These are phyloP conservation scores for Calycina marina DNA, from an alignment of 2,329 filamentous ascomycete species.

Conservation along the genomic window DNA sequence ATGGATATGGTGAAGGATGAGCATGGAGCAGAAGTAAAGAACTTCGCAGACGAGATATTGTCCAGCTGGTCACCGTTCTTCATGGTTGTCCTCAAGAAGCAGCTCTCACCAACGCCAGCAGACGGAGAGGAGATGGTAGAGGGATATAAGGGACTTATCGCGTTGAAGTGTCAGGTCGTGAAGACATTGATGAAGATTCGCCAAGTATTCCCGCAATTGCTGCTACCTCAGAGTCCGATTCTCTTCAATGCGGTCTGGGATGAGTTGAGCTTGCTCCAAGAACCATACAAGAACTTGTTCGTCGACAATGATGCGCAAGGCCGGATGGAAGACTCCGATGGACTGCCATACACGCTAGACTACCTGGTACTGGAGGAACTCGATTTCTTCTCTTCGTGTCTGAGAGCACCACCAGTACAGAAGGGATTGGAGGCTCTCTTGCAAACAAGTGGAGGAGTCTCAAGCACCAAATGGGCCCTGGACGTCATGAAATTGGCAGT, in stretches of 20 bases:
- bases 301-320: slow-evolving; percentile 76
- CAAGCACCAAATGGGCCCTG: slow-evolving; percentile 64
- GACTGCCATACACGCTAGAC: slow-evolving; percentile 86
- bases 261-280: slow-evolving; percentile 62
- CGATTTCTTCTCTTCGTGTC: slow-evolving; percentile 83
- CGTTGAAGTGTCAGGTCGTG: slow-evolving; percentile 85
- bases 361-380: slow-evolving; percentile 88
- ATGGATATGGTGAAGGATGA: slow-evolving; percentile 95
- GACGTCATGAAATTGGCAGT: slow-evolving; percentile 79
- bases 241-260: slow-evolving; percentile 85
- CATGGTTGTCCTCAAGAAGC: slow-evolving; percentile 58
- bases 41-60: slow-evolving; percentile 77
- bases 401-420: slow-evolving; percentile 77
- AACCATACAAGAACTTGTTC: slow-evolving; percentile 67
- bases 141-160: slow-evolving; percentile 66
- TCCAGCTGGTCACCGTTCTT: slow-evolving; percentile 84
- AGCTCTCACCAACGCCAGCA: slow-evolving; percentile 46
- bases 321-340: slow-evolving; percentile 76
- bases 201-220: slow-evolving; percentile 63
- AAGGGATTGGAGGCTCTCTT: slow-evolving; percentile 78
- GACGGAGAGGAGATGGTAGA: slow-evolving; percentile 42
- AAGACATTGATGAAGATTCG: slow-evolving; percentile 88
- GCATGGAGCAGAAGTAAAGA: slow-evolving; percentile 71
- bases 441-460: slow-evolving; percentile 39
- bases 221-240: slow-evolving; percentile 67